These are phyloP conservation scores for Holtermannia corniformis DNA, from an alignment of 768 basidiomycete genomes.

Conservation along the genomic window DNA sequence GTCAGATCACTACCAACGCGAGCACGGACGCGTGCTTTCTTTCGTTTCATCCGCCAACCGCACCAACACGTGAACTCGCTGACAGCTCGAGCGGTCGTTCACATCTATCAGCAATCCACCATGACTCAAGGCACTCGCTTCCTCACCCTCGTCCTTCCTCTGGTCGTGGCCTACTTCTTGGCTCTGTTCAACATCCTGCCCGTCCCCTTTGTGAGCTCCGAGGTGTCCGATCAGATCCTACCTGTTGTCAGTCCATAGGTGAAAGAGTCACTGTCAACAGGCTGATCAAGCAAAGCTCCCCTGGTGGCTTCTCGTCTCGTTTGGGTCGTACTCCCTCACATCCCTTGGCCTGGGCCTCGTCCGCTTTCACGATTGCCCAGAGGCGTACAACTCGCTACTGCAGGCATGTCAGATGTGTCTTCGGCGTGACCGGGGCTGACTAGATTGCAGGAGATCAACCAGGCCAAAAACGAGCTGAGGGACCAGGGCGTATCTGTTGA, in stretches of 20 bases:
- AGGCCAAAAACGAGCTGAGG: conserved; percentile 54
- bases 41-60: no score
- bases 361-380: conserved; percentile 66
- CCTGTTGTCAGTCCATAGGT: conserved; percentile 60
- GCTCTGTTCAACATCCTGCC: conserved; percentile 51
- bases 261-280: neutral
- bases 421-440: neutral
- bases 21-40: no score
- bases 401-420: conserved; percentile 44
- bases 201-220: conserved; percentile 50
- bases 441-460: conserved; percentile 51
- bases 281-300: conserved; percentile 50
- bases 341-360: conserved; percentile 66
- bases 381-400: conserved; percentile 64
- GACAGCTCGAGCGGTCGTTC: no score
- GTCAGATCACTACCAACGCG: no score
- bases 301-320: conserved; percentile 71
- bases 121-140: conserved; percentile 61
- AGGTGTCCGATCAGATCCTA: conserved; percentile 48
- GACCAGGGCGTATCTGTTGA: conserved; percentile 56
- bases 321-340: conserved; percentile 69
- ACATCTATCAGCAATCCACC: conserved; percentile 2
- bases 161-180: conserved; percentile 51
- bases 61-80: no score
- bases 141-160: conserved; percentile 45